Evolutionary conservation across 495 filamentous ascomycete species (phyloP).

Genomic region (Lasiosphaeria hispida): DNA sequence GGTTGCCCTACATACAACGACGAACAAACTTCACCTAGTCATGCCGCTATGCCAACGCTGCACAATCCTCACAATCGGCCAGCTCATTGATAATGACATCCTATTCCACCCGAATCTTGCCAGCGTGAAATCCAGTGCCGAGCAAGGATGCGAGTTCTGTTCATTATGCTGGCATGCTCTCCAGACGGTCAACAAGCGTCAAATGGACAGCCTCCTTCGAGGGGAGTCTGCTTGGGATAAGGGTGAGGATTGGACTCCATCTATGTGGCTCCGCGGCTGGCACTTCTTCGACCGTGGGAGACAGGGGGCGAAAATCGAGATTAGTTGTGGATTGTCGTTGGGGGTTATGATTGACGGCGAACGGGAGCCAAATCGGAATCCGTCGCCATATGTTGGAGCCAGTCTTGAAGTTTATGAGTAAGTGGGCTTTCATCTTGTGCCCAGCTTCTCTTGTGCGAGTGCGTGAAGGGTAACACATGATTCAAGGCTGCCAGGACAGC

Average conservation of each 20-base stretch:
- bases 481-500: conserved; percentile 5
- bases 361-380: neutral
- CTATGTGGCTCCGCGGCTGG: conserved; percentile 12
- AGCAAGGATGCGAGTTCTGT: conserved; percentile 14
- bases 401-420: conserved; percentile 1
- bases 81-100: conserved; percentile 5
- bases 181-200: neutral
- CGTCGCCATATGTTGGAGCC: neutral
- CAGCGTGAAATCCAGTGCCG: conserved; percentile 1
- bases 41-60: conserved; percentile 11
- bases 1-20: too few relatives aligned
- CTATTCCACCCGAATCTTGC: conserved; percentile 12
- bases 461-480: neutral
- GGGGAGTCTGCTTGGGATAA: conserved; percentile 10
- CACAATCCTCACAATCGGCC: conserved; percentile 5
- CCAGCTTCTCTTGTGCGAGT: too few relatives aligned
- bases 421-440: neutral
- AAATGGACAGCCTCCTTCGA: conserved; percentile 1
- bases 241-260: conserved; percentile 7
- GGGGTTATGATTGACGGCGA: neutral
- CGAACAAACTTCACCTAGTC: neutral
- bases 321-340: neutral
- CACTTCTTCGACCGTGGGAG: neutral
- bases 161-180: conserved; percentile 8
- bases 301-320: neutral